phyloP scores from a whole-genome alignment of 352 stramenopile genomes.

The Globisporangium takayamanum region DNA sequence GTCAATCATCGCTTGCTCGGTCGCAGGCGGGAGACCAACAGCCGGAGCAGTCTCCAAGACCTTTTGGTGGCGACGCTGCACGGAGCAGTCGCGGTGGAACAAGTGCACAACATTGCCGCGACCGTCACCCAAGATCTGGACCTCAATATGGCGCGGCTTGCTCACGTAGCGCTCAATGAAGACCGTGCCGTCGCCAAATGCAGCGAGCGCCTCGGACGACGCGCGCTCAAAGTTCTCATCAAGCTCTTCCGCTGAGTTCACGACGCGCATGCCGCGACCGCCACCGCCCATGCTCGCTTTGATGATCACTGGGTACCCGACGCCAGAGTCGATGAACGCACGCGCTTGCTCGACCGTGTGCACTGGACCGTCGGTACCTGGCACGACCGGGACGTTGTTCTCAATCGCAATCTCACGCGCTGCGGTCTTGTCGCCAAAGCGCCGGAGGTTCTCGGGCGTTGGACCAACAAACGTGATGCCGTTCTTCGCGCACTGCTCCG shows the following conservation, averaged over 20 bases:
- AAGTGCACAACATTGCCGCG: conserved; percentile 94
- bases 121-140: conserved; percentile 95
- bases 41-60: conserved; percentile 93
- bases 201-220: conserved; percentile 79
- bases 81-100: conserved; percentile 95
- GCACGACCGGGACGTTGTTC: conserved; percentile 84
- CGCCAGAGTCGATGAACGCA: conserved; percentile 87
- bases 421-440: conserved; percentile 88
- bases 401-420: conserved; percentile 87
- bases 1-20: conserved; percentile 89
- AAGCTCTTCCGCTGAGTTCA: conserved; percentile 76
- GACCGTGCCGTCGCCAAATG: conserved; percentile 93
- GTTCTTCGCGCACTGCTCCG: conserved; percentile 84
- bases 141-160: conserved; percentile 95
- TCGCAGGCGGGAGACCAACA: conserved; percentile 69
- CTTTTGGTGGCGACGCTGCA: conserved; percentile 98
- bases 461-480: conserved; percentile 95
- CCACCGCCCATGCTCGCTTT: conserved; percentile 97
- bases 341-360: conserved; percentile 82
- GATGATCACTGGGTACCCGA: conserved; percentile 96
- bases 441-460: conserved; percentile 88
- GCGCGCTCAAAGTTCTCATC: conserved; percentile 85
- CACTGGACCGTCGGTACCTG: conserved; percentile 88
- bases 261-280: conserved; percentile 95
- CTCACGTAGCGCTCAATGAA: conserved; percentile 97